Percentiles rank a stretch among this genome's conserved stretches.
These are phyloP conservation scores for Pyracantha coccinea DNA, from an alignment of 331 rosid species.

Conservation along the genomic window DNA sequence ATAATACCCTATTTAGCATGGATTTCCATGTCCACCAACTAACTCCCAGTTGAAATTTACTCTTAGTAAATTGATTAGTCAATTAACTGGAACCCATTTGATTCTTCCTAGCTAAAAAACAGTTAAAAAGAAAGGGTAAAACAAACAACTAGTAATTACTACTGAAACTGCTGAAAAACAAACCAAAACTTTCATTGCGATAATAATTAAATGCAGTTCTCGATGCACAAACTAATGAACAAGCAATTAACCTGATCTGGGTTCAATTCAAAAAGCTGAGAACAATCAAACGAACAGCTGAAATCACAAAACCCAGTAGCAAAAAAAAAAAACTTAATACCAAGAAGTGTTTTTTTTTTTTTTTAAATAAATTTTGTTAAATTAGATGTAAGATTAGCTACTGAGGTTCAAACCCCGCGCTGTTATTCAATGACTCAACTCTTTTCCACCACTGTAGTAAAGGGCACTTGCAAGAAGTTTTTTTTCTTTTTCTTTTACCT, in stretches of 20 bases:
- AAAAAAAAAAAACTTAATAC: too few relatives aligned
- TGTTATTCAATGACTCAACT: too few relatives aligned
- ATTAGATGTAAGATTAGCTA: too few relatives aligned
- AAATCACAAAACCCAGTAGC: neutral
- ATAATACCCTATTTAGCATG: neutral
- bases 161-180: neutral
- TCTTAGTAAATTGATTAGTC: neutral
- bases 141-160: neutral
- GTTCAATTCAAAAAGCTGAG: too few relatives aligned
- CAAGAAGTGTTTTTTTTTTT: too few relatives aligned
- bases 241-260: neutral
- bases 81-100: neutral
- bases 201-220: neutral
- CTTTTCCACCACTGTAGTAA: too few relatives aligned
- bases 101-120: neutral
- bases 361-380: too few relatives aligned
- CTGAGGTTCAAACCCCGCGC: fast-evolving
- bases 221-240: neutral
- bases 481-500: neutral
- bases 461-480: too few relatives aligned
- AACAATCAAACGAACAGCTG: neutral
- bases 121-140: neutral
- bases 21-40: neutral
- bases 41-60: neutral
- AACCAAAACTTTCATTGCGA: neutral